Percentiles rank a stretch among this genome's conserved stretches.
These are phyloP conservation scores for Pseudozyma sp. DNA, from an alignment of 1,284 basidiomycete genomes.

Conservation along the genomic window DNA sequence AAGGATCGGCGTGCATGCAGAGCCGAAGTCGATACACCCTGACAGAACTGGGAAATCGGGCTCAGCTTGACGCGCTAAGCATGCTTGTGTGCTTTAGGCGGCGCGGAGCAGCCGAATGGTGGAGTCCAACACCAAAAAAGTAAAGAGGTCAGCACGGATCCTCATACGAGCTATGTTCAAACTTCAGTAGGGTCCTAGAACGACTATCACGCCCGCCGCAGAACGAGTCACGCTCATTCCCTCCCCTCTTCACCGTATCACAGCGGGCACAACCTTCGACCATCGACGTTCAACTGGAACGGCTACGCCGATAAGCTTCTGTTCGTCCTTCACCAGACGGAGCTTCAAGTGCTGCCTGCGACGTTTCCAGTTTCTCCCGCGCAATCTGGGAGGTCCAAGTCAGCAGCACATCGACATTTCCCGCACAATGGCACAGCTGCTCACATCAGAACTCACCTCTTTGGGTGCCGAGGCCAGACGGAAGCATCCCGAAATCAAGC, in stretches of 20 bases:
- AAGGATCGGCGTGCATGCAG: slow-evolving; percentile 4
- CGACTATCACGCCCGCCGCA: too few relatives aligned
- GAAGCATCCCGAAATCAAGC: slow-evolving; percentile 65
- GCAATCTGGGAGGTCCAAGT: not conserved
- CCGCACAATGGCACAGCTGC: slow-evolving; percentile 58
- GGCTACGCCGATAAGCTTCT: too few relatives aligned
- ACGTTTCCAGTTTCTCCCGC: too few relatives aligned
- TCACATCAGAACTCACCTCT: slow-evolving; percentile 63
- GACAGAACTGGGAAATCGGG: not conserved
- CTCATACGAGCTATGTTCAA: not conserved
- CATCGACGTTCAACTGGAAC: too few relatives aligned
- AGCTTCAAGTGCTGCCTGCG: too few relatives aligned
- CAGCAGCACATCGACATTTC: not conserved
- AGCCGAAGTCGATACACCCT: not conserved
- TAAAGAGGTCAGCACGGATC: slow-evolving; percentile 11
- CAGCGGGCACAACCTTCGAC: too few relatives aligned
- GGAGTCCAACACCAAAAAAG: slow-evolving; percentile 23
- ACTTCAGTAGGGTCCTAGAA: not conserved
- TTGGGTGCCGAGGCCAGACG: slow-evolving; percentile 64
- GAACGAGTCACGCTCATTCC: too few relatives aligned
- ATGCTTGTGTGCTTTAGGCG: not conserved
- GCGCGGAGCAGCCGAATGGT: slow-evolving; percentile 2
- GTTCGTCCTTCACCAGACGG: too few relatives aligned
- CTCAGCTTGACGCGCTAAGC: not conserved
- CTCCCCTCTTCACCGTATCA: not conserved